Evolutionary conservation across 305 asterid species (phyloP), one percentile per base, ranked within the genome.

Genomic region (Fraxinus ornus): DNA sequence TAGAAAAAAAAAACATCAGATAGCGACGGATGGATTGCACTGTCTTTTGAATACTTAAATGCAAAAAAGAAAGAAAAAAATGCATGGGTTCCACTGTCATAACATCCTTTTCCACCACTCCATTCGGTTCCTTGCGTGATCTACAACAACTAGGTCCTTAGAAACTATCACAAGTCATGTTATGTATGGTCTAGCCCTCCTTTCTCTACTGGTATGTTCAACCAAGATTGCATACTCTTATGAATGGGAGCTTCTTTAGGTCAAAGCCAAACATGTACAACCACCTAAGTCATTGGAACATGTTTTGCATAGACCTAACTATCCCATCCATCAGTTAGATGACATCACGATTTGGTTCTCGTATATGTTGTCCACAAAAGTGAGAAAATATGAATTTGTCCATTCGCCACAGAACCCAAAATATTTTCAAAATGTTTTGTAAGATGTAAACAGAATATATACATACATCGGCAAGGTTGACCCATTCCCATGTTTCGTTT

Each of bases 401-500:
- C 15, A 62, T 62, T 22, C 13, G 32, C 32, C 13, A 62, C 75
- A 13, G 47, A 32, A 47, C n/a, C 57, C 52, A 44, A 44, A 44
- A 9, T 12, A 39, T 19, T 35, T 52, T 5, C 52, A 41, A 41
- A 41, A 9, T 12, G 55, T 19, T 35, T 55, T 5, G 5, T 1
- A 7, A 22, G 80, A 86, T 62, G 82, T 78, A 77, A 32, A 86
- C 47, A 55, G 78, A 83, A 85, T 55, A 86, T 30, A 79, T 41
- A 85, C 68, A 84, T 89, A 95, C 99, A 97, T 94, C 98, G 5
- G 94, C 79, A 78, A 94, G 96, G 87, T 94, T 91, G 86, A 95
- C 97, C 98, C 98, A 94, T 84, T 94, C 98, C 90, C 92, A 88
- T 10, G 98, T 88, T 86, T 93, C 98, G 37, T 86, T 80, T 85